These are phyloP conservation scores for Lactifluus echinatus DNA, from an alignment of 768 basidiomycete species.

Conservation along the genomic window DNA sequence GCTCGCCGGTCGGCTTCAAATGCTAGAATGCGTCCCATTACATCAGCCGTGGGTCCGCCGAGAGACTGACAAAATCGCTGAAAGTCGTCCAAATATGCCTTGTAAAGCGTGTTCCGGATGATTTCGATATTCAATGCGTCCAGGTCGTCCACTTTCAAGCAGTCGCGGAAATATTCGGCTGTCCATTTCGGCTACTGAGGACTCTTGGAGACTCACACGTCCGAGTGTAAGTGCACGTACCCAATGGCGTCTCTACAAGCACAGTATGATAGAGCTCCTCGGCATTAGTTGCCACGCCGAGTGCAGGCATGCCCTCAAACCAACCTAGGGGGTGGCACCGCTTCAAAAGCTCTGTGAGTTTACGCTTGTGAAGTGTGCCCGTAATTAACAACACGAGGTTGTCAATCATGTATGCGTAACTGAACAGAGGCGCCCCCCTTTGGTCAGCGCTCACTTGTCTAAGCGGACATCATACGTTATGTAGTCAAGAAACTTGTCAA, in stretches of 20 bases:
- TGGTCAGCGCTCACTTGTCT: background rate
- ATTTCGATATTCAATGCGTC: constrained; percentile 99
- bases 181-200: background rate
- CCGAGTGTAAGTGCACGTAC: constrained; percentile 40
- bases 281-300: constrained; percentile 98
- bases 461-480: constrained; percentile 72
- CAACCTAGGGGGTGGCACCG: constrained; percentile 95
- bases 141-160: constrained; percentile 88
- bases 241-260: constrained; percentile 93
- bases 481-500: constrained; percentile 92
- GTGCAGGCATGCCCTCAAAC: constrained; percentile 97
- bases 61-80: constrained; percentile 72
- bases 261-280: constrained; percentile 97
- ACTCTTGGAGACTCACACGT: background rate
- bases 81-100: constrained; percentile 98
- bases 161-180: constrained; percentile 96
- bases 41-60: constrained; percentile 78
- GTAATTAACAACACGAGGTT: constrained; percentile 97
- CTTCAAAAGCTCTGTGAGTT: constrained; percentile 93
- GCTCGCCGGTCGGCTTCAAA: constrained; percentile 97
- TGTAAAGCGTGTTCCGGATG: constrained; percentile 98
- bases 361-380: constrained; percentile 92
- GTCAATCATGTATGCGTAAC: constrained; percentile 99
- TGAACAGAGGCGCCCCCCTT: constrained; percentile 29
- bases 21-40: constrained; percentile 85